Percentiles rank a stretch among this genome's conserved stretches.
phyloP scores from a whole-genome alignment of 208 protist genomes.

The Trypanosoma melophagium region DNA sequence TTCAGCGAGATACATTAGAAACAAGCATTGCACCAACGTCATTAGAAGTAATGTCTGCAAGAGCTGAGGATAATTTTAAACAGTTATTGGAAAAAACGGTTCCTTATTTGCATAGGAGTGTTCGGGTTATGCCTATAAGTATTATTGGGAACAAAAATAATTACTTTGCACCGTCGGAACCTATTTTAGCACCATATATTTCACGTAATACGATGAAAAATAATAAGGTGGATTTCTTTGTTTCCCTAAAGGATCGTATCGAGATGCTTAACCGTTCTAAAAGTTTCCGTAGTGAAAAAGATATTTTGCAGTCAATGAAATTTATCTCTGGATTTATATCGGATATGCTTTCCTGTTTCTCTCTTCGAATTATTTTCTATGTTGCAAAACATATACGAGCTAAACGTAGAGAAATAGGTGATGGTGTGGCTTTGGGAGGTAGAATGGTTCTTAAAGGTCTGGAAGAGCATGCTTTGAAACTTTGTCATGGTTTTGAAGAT shows the following conservation, averaged over 20 bases:
- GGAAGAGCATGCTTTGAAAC: background rate
- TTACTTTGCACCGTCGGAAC: constrained; percentile 38
- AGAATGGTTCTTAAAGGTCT: background rate
- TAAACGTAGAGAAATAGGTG: background rate
- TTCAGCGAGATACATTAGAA: background rate
- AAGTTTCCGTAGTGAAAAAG: constrained; percentile 37
- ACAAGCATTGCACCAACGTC: background rate
- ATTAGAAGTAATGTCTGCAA: background rate
- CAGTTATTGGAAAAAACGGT: background rate
- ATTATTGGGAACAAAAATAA: constrained; percentile 28
- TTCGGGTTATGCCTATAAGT: background rate
- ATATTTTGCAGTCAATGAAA: constrained; percentile 44
- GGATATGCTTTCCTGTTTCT: constrained; percentile 53
- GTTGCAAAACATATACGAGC: constrained; percentile 1
- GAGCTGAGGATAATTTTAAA: background rate
- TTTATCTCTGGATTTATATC: constrained; percentile 51
- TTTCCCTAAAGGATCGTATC: constrained; percentile 45
- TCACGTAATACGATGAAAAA: constrained; percentile 32
- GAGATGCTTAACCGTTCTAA: constrained; percentile 24
- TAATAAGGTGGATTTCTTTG: constrained; percentile 51
- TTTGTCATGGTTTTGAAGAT: constrained; percentile 8
- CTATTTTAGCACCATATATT: constrained; percentile 34
- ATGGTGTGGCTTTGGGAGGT: too few relatives aligned
- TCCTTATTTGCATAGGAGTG: background rate
- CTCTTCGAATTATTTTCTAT: constrained; percentile 34